A percentile compares a stretch with the other conserved stretches of the same genome.
Evolutionary conservation across 176 grass and related monocot genomes (phyloP).

Genomic region (Musa beccarii): DNA sequence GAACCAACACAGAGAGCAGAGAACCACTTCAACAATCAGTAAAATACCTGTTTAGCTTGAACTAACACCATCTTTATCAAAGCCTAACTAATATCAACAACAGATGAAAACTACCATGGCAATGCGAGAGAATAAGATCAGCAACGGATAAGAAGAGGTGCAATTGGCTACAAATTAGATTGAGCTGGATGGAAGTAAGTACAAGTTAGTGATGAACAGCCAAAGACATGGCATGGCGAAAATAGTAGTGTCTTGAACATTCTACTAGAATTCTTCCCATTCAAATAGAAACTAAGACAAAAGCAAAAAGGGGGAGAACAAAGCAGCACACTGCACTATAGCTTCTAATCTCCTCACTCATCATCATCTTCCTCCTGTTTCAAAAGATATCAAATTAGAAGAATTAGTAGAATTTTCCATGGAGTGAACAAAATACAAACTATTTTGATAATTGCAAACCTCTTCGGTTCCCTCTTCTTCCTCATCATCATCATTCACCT

Average conservation of each 20-base stretch:
- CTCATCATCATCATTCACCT: conserved; percentile 74
- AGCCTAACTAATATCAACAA: background rate
- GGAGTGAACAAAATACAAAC: background rate
- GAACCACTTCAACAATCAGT: background rate
- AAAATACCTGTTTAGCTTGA: background rate
- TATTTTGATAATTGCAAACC: conserved; percentile 17
- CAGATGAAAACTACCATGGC: background rate
- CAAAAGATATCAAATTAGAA: background rate
- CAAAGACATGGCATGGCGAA: background rate
- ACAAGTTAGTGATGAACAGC: background rate
- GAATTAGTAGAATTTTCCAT: background rate
- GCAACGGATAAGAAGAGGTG: background rate
- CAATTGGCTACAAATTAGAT: background rate
- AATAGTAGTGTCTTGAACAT: background rate
- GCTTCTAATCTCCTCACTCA: background rate
- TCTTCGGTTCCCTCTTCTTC: conserved; percentile 68
- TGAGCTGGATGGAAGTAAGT: background rate
- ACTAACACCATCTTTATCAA: too few species aligned
- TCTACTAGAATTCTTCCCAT: background rate
- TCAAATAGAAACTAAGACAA: background rate
- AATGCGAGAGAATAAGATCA: background rate
- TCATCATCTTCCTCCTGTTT: conserved; percentile 3
- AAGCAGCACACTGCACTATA: background rate
- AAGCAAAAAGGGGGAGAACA: background rate
- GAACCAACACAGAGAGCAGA: too few species aligned